These are phyloP conservation scores for Tolypocladium inflatum DNA, from an alignment of 2,329 filamentous ascomycete species.

Conservation along the genomic window DNA sequence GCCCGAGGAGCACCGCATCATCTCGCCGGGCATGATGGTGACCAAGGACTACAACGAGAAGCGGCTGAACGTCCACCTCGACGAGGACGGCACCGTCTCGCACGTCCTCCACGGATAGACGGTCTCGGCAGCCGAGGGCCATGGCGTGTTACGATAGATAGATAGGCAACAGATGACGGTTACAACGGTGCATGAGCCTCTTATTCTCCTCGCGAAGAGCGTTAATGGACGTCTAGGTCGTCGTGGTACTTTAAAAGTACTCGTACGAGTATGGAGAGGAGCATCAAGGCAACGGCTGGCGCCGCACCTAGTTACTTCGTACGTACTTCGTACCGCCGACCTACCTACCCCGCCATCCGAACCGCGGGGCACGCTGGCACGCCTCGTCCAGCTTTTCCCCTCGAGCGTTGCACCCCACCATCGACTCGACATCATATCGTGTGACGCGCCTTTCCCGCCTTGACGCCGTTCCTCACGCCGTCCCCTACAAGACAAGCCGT, in stretches of 20 bases:
- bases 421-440: neutral
- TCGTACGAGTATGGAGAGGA: no score
- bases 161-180: no score
- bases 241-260: no score
- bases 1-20: conserved; percentile 45
- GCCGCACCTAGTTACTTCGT: no score
- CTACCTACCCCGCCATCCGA: conserved; percentile 15
- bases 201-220: neutral
- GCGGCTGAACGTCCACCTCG: conserved; percentile 50
- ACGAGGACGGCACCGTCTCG: conserved; percentile 50
- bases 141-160: neutral
- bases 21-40: conserved; percentile 46
- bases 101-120: conserved; percentile 46
- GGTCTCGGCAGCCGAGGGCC: neutral
- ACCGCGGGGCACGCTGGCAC: conserved; percentile 6
- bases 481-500: neutral
- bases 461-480: conserved; percentile 4
- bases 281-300: no score
- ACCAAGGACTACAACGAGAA: conserved; percentile 46
- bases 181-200: no score
- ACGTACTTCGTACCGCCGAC: neutral
- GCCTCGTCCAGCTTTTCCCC: conserved; percentile 3
- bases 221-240: neutral
- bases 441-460: neutral
- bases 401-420: neutral